Conservation (phyloP, 257 asterid species). For the Echium plantagineum region DNA sequence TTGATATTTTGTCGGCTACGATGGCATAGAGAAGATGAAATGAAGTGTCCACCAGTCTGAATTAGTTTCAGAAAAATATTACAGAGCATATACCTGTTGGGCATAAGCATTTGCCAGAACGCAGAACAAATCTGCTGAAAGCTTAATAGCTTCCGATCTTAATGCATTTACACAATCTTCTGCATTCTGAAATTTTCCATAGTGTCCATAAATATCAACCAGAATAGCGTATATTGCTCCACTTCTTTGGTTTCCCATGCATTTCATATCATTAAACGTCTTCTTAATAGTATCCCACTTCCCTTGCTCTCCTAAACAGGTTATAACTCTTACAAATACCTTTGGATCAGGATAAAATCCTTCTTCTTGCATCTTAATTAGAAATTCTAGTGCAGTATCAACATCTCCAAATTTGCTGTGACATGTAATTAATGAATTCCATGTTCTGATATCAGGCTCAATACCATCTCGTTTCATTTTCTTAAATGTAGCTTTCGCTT, state of each 20-base stretch:
- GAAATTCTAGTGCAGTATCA: constrained; percentile 44
- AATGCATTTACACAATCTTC: constrained; percentile 56
- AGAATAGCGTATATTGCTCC: constrained; percentile 64
- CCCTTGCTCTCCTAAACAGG: constrained; percentile 70
- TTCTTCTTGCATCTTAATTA: constrained; percentile 63
- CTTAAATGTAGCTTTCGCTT: constrained; percentile 51
- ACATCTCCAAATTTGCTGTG: constrained; percentile 66
- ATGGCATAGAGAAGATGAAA: not conserved
- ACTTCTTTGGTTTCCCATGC: constrained; percentile 64
- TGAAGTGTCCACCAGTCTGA: not conserved
- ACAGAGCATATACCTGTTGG: constrained; percentile 46
- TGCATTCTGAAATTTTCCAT: constrained; percentile 52
- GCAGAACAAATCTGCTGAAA: constrained; percentile 58
- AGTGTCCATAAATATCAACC: constrained; percentile 81
- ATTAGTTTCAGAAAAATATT: not conserved
- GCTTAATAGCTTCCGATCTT: constrained; percentile 54
- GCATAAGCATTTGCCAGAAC: constrained; percentile 91
- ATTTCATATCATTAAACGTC: constrained; percentile 38
- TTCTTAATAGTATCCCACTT: constrained; percentile 50
- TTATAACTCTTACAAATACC: constrained; percentile 54
- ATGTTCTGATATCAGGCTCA: constrained; percentile 60
- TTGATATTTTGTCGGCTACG: not conserved
- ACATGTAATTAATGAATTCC: constrained; percentile 84
- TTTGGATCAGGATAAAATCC: constrained; percentile 82
- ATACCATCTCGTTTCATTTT: constrained; percentile 58